phyloP scores from a whole-genome alignment of 129 eudicot species.

The Daucus carota region DH1_v3.0 NC_030385.2:41486501-41487000 shows the following conservation, averaged over 20 bases:
- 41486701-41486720: not conserved
- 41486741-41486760: too few species aligned
- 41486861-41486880: not conserved
- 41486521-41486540: conserved; percentile 37
- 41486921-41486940: not conserved
- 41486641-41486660: not conserved
- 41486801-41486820: too few species aligned
- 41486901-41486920: not conserved
- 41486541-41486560: conserved; percentile 48
- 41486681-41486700: not conserved
- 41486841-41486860: not conserved
- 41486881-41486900: not conserved
- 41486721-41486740: too few species aligned
- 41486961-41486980: not conserved
- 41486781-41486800: too few species aligned
- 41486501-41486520: conserved; percentile 37
- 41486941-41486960: not conserved
- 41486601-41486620: not conserved
- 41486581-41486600: conserved; percentile 25
- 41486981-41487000: not conserved
- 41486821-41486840: not conserved
- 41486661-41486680: not conserved
- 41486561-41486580: conserved; percentile 72
- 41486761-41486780: too few species aligned
- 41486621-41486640: not conserved